Evolutionary conservation across 805 yeast species (phyloP), one percentile per base, ranked within the genome.

Genomic region (Dipodascopsis tothii): DNA sequence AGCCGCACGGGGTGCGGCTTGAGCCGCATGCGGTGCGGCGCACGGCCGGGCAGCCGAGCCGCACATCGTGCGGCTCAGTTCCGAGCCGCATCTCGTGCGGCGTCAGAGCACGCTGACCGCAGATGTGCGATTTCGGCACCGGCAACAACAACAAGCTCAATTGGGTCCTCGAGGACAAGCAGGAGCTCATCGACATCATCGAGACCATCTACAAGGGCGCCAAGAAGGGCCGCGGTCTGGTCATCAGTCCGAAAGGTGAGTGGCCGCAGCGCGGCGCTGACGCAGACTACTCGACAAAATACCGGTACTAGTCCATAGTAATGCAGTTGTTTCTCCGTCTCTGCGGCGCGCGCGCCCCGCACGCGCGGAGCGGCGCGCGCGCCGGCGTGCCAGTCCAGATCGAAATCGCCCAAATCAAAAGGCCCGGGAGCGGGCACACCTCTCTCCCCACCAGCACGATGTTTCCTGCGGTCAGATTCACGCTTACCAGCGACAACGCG

Each of bases 41-140:
- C n/a, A n/a, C n/a, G n/a, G n/a, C n/a, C n/a, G n/a, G n/a, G n/a
- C n/a, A n/a, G n/a, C n/a, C n/a, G n/a, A n/a, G n/a, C n/a, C n/a
- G n/a, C n/a, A n/a, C n/a, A n/a, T n/a, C n/a, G n/a, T n/a, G n/a
- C n/a, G n/a, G n/a, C n/a, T n/a, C n/a, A n/a, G n/a, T n/a, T n/a
- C n/a, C n/a, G n/a, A n/a, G n/a, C n/a, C n/a, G n/a, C n/a, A n/a
- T n/a, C n/a, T n/a, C n/a, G n/a, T n/a, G n/a, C n/a, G n/a, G n/a
- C n/a, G n/a, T n/a, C n/a, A n/a, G n/a, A n/a, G n/a, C n/a, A n/a
- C n/a, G n/a, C 9, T 22, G 4, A 11, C 14, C 19, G 5, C 20
- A 48, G 94, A 79, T 92, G 94, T 85, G 96, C 64, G 98, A 92
- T 68, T 87, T 88, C 63, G 98, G 98, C 2, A 92, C 97, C 0